Evolutionary conservation across 225 moss, liverwort and hornwort species (phyloP).

Genomic region (Asterella californica): DNA sequence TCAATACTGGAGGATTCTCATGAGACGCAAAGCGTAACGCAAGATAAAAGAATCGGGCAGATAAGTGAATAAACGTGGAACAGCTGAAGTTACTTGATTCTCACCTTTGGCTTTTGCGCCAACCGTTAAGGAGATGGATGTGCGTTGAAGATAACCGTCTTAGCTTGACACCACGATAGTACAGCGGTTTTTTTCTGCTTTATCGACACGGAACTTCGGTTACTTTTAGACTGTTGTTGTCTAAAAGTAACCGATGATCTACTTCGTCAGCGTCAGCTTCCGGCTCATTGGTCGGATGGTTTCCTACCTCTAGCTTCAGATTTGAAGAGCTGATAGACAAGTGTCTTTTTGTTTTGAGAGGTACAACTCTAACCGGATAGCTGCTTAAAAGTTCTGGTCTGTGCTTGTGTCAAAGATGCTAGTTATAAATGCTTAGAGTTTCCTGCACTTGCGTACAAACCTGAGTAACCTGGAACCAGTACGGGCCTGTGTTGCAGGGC

Average conservation of each 20-base stretch:
- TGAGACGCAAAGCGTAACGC: neutral
- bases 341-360: neutral
- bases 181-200: too few relatives aligned
- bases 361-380: neutral
- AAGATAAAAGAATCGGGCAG: neutral
- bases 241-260: too few relatives aligned
- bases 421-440: neutral
- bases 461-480: too few relatives aligned
- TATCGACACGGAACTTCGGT: too few relatives aligned
- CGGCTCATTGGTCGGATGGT: neutral
- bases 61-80: neutral
- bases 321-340: neutral
- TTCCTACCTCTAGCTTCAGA: neutral
- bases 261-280: neutral
- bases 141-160: too few relatives aligned
- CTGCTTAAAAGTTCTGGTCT: neutral
- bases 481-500: constrained; percentile 60
- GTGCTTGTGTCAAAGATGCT: neutral
- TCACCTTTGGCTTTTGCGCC: neutral
- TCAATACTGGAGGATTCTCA: neutral
- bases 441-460: neutral
- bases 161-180: too few relatives aligned
- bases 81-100: neutral
- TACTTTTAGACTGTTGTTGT: too few relatives aligned
- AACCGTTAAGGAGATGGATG: too few relatives aligned